These are phyloP conservation scores for Zychaea mexicana DNA, from an alignment of 371 early-diverging fungal species.

Conservation along the genomic window DNA sequence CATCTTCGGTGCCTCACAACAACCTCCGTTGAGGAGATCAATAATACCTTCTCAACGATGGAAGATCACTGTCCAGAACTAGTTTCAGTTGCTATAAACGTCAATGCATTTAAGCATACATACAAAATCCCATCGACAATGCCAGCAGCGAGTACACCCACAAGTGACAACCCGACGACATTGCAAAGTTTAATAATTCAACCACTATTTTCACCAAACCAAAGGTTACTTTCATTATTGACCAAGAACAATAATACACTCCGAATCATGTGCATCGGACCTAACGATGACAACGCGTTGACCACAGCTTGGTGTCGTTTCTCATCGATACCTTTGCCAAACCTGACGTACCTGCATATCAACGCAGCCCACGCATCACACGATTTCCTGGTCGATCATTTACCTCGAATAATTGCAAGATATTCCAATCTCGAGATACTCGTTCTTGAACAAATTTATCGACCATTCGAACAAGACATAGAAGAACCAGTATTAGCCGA, in stretches of 20 bases:
- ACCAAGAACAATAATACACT: neutral
- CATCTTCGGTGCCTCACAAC: neutral
- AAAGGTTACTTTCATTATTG: neutral
- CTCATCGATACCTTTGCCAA: neutral
- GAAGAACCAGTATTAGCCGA: neutral
- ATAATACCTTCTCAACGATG: neutral
- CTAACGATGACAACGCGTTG: neutral
- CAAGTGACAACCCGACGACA: neutral
- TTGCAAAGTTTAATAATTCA: neutral
- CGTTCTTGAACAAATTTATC: neutral
- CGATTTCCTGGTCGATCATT: neutral
- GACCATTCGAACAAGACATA: neutral
- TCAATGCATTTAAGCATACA: neutral
- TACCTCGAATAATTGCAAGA: neutral
- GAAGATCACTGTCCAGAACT: neutral
- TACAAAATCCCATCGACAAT: neutral
- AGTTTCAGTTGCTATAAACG: neutral
- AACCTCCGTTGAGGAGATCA: neutral
- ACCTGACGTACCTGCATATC: neutral
- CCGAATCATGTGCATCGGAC: neutral
- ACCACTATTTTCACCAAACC: neutral
- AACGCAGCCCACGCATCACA: neutral
- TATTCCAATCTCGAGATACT: neutral
- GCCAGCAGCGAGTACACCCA: neutral
- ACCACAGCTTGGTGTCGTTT: neutral